Evolutionary conservation across 2,329 filamentous ascomycete genomes (phyloP).

Genomic region (Daldinia eschscholtzii): DNA sequence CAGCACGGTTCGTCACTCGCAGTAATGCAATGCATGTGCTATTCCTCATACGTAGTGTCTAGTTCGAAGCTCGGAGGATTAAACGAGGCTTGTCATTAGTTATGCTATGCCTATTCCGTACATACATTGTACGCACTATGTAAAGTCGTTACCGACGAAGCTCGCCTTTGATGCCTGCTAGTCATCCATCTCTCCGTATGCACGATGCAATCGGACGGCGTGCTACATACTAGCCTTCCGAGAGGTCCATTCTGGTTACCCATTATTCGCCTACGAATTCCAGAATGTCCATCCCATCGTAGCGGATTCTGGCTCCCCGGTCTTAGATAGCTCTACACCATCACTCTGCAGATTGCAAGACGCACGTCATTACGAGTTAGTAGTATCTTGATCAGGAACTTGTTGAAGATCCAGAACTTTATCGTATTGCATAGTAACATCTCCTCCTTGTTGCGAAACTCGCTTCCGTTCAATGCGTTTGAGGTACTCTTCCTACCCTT

Average conservation of each 20-base stretch:
- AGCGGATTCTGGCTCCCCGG: conserved; percentile 11
- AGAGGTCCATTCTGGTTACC: background rate
- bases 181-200: conserved; percentile 27
- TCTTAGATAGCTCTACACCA: conserved; percentile 16
- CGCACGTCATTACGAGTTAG: conserved; percentile 15
- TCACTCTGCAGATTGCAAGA: conserved; percentile 11
- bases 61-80: conserved; percentile 9
- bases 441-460: conserved; percentile 44
- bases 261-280: conserved; percentile 13
- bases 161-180: conserved; percentile 17
- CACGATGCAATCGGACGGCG: conserved; percentile 21
- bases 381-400: background rate
- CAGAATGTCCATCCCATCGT: conserved; percentile 20
- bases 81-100: conserved; percentile 11
- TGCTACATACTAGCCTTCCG: conserved; percentile 10
- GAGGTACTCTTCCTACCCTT: conserved; percentile 37
- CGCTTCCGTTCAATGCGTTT: conserved; percentile 45
- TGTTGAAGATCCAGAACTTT: background rate
- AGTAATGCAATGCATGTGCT: conserved; percentile 43
- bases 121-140: background rate
- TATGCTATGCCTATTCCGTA: conserved; percentile 6
- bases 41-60: background rate
- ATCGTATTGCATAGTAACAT: conserved; percentile 14
- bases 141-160: conserved; percentile 10
- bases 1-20: conserved; percentile 36